phyloP scores from a whole-genome alignment of 2,329 filamentous ascomycete species.

The Aspergillus vadensis region DNA sequence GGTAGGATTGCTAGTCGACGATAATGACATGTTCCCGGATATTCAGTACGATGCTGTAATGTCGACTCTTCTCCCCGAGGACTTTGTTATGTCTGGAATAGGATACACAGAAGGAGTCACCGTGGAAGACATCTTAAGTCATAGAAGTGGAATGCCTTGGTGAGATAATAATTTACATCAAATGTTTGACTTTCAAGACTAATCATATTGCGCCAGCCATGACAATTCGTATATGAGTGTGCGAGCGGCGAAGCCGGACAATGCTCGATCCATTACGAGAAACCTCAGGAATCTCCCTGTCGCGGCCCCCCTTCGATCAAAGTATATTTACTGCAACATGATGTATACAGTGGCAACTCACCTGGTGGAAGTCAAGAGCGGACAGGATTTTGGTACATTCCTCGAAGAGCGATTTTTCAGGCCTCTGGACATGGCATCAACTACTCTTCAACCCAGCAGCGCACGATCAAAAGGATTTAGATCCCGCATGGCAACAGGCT shows the following conservation, averaged over 20 bases:
- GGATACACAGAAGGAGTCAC: constrained; percentile 54
- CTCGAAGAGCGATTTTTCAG: constrained; percentile 47
- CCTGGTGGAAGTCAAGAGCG: constrained; percentile 50
- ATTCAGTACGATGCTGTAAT: constrained; percentile 54
- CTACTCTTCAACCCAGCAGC: constrained; percentile 38
- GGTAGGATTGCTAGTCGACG: constrained; percentile 47
- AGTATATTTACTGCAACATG: constrained; percentile 54
- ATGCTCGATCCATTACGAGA: constrained; percentile 42
- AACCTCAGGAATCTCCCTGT: constrained; percentile 51
- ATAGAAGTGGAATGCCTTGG: constrained; percentile 54
- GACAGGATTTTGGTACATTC: constrained; percentile 43
- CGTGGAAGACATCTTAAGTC: constrained; percentile 57
- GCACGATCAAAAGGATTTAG: constrained; percentile 25
- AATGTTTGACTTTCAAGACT: too few species aligned
- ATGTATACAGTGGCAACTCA: constrained; percentile 53
- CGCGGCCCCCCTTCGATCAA: constrained; percentile 47
- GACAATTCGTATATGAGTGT: constrained; percentile 35
- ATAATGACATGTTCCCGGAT: constrained; percentile 31
- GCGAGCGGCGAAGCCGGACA: constrained; percentile 33
- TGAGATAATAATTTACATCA: constrained; percentile 33
- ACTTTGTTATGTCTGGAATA: constrained; percentile 54
- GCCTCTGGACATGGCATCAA: constrained; percentile 49
- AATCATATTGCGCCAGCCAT: constrained; percentile 29
- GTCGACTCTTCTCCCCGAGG: constrained; percentile 51
- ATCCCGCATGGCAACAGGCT: constrained; percentile 46